Conservation (phyloP, 192 early-diverging fungal species). For the Coemansia sp. region DNA sequence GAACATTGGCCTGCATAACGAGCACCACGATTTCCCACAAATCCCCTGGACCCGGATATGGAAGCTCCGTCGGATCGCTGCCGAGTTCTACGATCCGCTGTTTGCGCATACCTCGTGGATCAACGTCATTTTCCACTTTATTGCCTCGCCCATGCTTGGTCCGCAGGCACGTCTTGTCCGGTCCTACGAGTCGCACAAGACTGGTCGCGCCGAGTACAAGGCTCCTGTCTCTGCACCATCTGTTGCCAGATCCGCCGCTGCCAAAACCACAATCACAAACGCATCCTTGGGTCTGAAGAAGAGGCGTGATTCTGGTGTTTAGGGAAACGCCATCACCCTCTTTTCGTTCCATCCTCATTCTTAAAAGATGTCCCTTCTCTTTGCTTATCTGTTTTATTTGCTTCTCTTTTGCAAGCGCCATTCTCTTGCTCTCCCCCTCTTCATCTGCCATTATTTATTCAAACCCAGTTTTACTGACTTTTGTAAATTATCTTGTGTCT, state of each 20-base stretch:
- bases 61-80: conserved; percentile 70
- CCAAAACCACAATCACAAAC: not conserved
- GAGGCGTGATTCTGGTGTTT: conserved; percentile 5
- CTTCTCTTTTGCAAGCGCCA: too few relatives aligned
- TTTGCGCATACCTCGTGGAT: conserved; percentile 84
- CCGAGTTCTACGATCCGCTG: conserved; percentile 88
- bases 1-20: conserved; percentile 97
- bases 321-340: too few relatives aligned
- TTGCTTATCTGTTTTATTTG: too few relatives aligned
- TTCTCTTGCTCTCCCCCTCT: too few relatives aligned
- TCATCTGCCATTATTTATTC: too few relatives aligned
- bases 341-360: too few relatives aligned
- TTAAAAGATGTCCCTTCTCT: too few relatives aligned
- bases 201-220: conserved; percentile 65
- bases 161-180: conserved; percentile 80
- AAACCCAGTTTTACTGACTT: too few relatives aligned
- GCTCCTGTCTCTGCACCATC: not conserved
- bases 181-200: conserved; percentile 66
- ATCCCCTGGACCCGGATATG: conserved; percentile 87
- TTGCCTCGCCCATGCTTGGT: conserved; percentile 68
- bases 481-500: too few relatives aligned
- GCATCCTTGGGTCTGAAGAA: not conserved
- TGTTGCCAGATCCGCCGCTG: not conserved
- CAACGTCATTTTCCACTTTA: conserved; percentile 76
- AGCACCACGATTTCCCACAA: conserved; percentile 94